Evolutionary conservation across 106 monocot genomes (phyloP), one percentile per base, ranked within the genome.

Genomic region (Alisma plantagoaquatica): DNA sequence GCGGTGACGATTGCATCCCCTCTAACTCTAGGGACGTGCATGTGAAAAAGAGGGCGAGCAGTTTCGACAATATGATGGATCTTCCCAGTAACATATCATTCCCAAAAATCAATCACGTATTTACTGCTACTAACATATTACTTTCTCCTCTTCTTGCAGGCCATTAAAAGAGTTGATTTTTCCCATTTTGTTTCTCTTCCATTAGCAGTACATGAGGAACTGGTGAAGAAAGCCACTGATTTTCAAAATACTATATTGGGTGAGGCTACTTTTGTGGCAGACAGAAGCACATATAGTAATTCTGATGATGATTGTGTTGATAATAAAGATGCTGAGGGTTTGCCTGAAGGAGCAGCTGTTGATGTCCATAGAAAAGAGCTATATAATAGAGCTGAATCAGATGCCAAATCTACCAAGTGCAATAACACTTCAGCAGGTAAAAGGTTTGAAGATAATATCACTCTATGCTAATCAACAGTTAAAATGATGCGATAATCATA

Each of bases 161-260:
- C 65, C 42, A 73, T 80, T 41, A 62, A 84, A 81, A 80, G 77
- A 24, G 73, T 88, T 44, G 88, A 96, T 60, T 96, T 84, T 67
- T 88, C 88, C 31, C 94, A 96, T 69, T 96, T 96, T 49, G 56
- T 96, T 33, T 96, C 94, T 53, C 84, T 96, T 69, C 94, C 94
- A 51, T 42, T 96, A 44, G 83, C 81, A 51, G 52, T 78, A n/a
- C 77, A 88, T 53, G 61, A 62, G 27, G 84, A 78, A 29, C 72
- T 96, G 18, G 70, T 88, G 17, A 62, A 81, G 33, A 96, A 96
- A 41, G 73, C 88, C 31, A 58, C 66, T 6, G 26, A 66, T 27
- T 96, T 88, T 71, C 94, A 96, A 65, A 81, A 77, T 60, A 53
- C 75, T 56, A 69, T 88, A 53, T 48, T 96, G 7, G 75, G 76